phyloP scores from a whole-genome alignment of 176 grass and related monocot genomes.

The Ensete ventricosum region DNA sequence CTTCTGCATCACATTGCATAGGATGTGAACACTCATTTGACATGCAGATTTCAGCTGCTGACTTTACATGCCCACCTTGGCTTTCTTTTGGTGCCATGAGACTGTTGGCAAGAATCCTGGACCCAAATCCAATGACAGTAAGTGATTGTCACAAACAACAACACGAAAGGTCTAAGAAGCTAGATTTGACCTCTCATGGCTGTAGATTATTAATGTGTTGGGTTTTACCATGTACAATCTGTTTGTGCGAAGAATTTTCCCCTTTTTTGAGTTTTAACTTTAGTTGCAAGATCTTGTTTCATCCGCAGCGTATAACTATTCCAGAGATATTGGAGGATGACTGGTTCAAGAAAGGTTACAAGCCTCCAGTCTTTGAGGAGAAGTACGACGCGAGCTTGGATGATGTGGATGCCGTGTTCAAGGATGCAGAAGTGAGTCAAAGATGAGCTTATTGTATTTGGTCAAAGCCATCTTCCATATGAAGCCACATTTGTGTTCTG shows the following conservation, averaged over 20 bases:
- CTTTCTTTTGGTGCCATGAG: constrained; percentile 83
- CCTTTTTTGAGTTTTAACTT: neutral
- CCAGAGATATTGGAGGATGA: constrained; percentile 80
- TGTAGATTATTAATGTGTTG: too few species aligned
- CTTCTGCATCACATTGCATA: constrained; percentile 5
- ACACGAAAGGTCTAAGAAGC: too few species aligned
- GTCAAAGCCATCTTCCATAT: constrained; percentile 22
- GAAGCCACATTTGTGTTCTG: neutral
- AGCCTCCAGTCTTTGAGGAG: constrained; percentile 66
- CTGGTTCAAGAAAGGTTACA: constrained; percentile 97
- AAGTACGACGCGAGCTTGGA: constrained; percentile 68
- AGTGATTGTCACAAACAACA: constrained; percentile 20
- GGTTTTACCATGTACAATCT: too few species aligned
- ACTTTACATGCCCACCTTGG: constrained; percentile 80
- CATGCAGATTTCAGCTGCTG: constrained; percentile 68
- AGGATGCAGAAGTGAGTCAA: constrained; percentile 79
- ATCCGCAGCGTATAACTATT: constrained; percentile 66
- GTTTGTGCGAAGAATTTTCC: neutral
- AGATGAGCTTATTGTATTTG: neutral
- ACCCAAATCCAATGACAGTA: constrained; percentile 76
- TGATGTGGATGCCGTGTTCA: constrained; percentile 92
- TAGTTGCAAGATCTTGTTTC: neutral
- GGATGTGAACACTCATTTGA: neutral
- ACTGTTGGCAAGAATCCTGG: constrained; percentile 68
- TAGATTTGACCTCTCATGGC: too few species aligned